Evolutionary conservation across 345 rosid genomes (phyloP), one percentile per base, ranked within the genome.

Genomic region (Salix purpurea): DNA sequence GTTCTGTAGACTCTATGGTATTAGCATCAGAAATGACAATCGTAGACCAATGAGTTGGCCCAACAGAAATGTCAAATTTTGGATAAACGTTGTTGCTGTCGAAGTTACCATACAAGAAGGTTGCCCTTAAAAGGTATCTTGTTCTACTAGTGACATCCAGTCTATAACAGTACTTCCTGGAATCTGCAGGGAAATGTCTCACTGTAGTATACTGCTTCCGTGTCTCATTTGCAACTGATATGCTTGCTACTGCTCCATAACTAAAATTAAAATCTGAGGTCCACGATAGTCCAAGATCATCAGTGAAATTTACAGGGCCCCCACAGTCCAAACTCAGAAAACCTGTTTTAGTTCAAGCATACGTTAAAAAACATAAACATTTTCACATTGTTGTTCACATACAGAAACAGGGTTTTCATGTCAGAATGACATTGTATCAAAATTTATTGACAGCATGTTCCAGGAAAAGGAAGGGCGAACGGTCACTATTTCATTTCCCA

Each of bases 291-390:
- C 98, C 99, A 75, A 92, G 85, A 65, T 90, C 91, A 66, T 96
- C 99, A 0, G 91, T 86, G 76, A 87, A 92, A 74, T 84, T 89
- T 71, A 79, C 86, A 30, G 83, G 82, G 30, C 97, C 97, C 60
- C 99, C 99, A 81, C 99, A 96, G 77, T 92, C 87, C 83, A 96
- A 85, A 82, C 99, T 96, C 80, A 96, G 90, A 83, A 94, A 96
- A 83, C 97, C 99, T 94, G 92, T 71, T 28, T 70, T 73, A 80
- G 78, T 68, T 56, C 40, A 44, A 7, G 64, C 21, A 48, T 19
- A 34, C 39, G 37, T 52, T 24, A 11, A 14, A 13, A 39, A 12
- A 36, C 23, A 11, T 11, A 12, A 67, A 52, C 15, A 69, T 58
- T 28, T 60, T 74, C 56, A 32, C 14, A 23, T n/a, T 58, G 62